These are phyloP conservation scores for Hypoxylon cercidicola DNA, from an alignment of 495 filamentous ascomycete genomes.

Conservation along the genomic window DNA sequence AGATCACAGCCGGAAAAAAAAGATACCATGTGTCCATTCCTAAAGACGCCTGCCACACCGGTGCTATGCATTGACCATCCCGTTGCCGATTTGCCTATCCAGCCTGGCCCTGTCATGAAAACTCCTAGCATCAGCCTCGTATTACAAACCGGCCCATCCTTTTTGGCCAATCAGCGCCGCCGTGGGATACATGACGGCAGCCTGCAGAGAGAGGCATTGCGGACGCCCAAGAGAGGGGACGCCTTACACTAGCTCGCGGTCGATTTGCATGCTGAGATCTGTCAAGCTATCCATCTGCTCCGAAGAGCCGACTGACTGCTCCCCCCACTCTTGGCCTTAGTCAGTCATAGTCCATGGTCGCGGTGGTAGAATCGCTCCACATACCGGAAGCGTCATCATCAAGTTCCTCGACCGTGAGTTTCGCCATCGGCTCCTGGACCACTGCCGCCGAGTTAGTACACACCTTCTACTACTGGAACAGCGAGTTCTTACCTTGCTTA, in stretches of 20 bases:
- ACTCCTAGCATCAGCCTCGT: conserved; percentile 7
- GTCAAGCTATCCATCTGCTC: conserved; percentile 51
- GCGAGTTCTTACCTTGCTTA: conserved; percentile 51
- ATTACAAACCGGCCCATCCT: conserved; percentile 16
- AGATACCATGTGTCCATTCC: conserved; percentile 32
- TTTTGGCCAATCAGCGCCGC: not conserved
- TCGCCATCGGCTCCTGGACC: conserved; percentile 53
- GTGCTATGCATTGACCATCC: conserved; percentile 35
- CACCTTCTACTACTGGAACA: not conserved
- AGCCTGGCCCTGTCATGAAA: conserved; percentile 27
- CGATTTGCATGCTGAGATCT: conserved; percentile 50
- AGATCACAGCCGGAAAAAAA: conserved; percentile 20
- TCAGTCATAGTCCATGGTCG: conserved; percentile 53
- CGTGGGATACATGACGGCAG: not conserved
- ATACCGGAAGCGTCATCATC: conserved; percentile 67
- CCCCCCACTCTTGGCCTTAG: conserved; percentile 57
- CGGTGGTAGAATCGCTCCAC: conserved; percentile 56
- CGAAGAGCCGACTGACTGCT: conserved; percentile 55
- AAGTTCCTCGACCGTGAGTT: conserved; percentile 59
- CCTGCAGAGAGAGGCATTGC: not conserved
- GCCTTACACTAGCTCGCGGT: conserved; percentile 37
- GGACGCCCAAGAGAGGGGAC: not conserved
- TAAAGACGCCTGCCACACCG: conserved; percentile 39
- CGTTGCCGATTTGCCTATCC: conserved; percentile 32
- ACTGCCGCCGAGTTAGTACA: conserved; percentile 47